Evolutionary conservation across 1,139 yeast genomes (phyloP), one percentile per base, ranked within the genome.

Genomic region (Candida glucosophila): DNA sequence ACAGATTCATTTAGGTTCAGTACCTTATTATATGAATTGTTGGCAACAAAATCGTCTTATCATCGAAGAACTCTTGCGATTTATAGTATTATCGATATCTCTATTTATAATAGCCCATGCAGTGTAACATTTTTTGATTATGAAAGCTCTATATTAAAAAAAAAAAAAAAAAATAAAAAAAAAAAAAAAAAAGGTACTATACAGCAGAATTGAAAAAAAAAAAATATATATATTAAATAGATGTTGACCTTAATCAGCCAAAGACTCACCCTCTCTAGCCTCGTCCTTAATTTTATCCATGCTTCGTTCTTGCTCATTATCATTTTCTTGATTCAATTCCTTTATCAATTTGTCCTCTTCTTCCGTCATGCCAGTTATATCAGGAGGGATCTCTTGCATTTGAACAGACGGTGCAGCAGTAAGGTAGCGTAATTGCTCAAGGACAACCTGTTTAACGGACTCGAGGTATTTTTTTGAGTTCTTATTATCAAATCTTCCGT

Each of bases 381-480:
- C 94, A 0, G 95, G 95, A 3, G 95, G 95, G 5, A 81, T 70
- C 36, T 80, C 86, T 41, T 71, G 79, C 95, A 86, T 85, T 41
- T 83, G 82, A 4, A 90, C 97, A 36, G 93, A 78, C 3, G 98
- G 99, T 0, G 98, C 97, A 28, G 88, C 88, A 40, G 81, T 81
- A 32, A 90, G 54, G 44, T 66, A 80, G 37, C 97, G 55, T 27
- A 92, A 58, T 45, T 83, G 88, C 49, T 92, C 97, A 43, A 88
- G 52, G 14, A 86, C 73, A 36, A 81, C 78, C 29, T 73, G 74
- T 38, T 75, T 70, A 17, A 90, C 77, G 43, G 79, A 75, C 42
- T 90, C 96, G 31, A 90, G 60, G 47, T 83, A 86, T 44, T 80
- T 82, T 38, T 78, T 79, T 10, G 86, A 67, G 49, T 90, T 90